These are phyloP conservation scores for Spongospora subterranea DNA, from an alignment of 208 protist genomes.

Conservation along the genomic window DNA sequence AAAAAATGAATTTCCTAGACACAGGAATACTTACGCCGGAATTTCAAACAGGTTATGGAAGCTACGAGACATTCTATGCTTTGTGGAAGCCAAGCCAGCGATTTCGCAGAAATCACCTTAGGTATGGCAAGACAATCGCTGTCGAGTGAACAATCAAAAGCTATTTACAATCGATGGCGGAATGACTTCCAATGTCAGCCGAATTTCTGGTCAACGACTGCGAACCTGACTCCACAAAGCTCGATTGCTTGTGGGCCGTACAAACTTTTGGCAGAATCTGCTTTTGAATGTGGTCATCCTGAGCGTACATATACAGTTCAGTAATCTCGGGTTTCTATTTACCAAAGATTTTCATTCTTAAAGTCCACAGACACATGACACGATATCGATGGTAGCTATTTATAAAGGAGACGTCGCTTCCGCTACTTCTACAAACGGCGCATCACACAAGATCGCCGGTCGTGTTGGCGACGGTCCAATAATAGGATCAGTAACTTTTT, in stretches of 20 bases:
- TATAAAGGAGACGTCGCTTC: background rate
- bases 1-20: no score
- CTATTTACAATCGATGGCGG: background rate
- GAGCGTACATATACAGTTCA: no score
- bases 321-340: no score
- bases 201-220: background rate
- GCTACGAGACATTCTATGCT: background rate
- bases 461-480: background rate
- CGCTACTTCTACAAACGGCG: background rate
- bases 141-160: background rate
- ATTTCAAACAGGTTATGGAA: slow-evolving; percentile 25
- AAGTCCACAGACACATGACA: no score
- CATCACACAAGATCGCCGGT: background rate
- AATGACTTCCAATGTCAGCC: background rate
- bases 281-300: no score
- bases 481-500: background rate
- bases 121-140: background rate
- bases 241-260: background rate
- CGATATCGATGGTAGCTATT: background rate
- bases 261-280: slow-evolving; percentile 9
- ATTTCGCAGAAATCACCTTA: background rate
- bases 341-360: no score
- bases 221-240: background rate
- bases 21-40: no score
- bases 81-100: background rate